Conservation (phyloP, 495 filamentous ascomycete genomes). For the Annulohypoxylon maeteangense region DNA sequence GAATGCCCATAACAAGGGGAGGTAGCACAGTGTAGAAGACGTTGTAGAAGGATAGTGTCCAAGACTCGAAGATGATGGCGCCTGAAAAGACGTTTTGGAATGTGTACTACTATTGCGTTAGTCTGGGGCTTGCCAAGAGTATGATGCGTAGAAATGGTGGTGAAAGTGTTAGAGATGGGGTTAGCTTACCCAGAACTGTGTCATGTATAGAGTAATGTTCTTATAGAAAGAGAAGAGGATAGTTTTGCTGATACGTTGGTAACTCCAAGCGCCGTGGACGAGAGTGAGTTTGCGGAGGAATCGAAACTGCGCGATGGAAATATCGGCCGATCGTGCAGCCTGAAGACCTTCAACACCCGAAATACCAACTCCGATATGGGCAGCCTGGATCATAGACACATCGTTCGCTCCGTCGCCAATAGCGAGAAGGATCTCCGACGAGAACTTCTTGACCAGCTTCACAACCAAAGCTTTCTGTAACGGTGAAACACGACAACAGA, state of each 20-base stretch:
- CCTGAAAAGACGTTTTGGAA: constrained; percentile 99
- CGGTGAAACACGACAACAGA: constrained; percentile 99
- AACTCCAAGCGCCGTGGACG: constrained; percentile 97
- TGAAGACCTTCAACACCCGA: constrained; percentile 98
- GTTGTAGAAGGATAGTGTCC: constrained; percentile 99
- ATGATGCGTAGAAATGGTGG: constrained; percentile 3
- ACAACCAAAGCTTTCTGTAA: constrained; percentile 98
- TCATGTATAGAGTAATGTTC: constrained; percentile 98
- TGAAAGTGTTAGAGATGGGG: not conserved
- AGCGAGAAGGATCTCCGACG: constrained; percentile 87
- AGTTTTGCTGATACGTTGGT: constrained; percentile 94
- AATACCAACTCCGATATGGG: constrained; percentile 98
- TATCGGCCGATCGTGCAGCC: constrained; percentile 94
- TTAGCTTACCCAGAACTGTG: constrained; percentile 93
- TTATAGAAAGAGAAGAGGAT: constrained; percentile 99
- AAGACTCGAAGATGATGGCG: constrained; percentile 98
- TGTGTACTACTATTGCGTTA: constrained; percentile 73
- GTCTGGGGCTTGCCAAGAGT: constrained; percentile 8
- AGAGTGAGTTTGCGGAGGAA: constrained; percentile 94
- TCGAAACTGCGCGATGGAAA: constrained; percentile 95
- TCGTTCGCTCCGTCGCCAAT: constrained; percentile 99
- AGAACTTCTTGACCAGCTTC: constrained; percentile 96
- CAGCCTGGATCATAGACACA: constrained; percentile 99
- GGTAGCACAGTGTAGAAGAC: constrained; percentile 97
- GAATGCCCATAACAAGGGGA: constrained; percentile 94